Evolutionary conservation across 768 basidiomycete species (phyloP).

Genomic region (Hortiboletus campestris): DNA sequence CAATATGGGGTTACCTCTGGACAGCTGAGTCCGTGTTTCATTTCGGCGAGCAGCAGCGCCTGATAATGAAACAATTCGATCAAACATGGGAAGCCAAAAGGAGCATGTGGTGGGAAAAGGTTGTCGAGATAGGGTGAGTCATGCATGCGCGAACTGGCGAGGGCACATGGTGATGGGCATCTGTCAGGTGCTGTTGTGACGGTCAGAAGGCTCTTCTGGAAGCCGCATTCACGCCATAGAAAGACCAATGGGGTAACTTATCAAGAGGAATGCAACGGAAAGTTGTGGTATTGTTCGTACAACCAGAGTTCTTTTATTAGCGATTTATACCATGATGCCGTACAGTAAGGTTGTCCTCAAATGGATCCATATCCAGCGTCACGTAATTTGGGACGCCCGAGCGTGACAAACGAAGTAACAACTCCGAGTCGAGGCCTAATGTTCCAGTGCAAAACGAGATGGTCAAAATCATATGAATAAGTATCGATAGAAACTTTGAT

Average conservation of each 20-base stretch:
- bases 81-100: conserved; percentile 1
- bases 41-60: neutral
- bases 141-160: neutral
- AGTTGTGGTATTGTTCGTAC: neutral
- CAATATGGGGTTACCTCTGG: conserved; percentile 2
- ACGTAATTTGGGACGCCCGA: too few relatives aligned
- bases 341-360: too few relatives aligned
- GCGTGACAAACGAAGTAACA: too few relatives aligned
- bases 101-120: neutral
- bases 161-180: neutral
- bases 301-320: conserved; percentile 1
- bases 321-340: too few relatives aligned
- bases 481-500: too few relatives aligned
- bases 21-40: neutral
- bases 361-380: too few relatives aligned
- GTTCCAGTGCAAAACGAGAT: too few relatives aligned
- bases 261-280: conserved; percentile 4
- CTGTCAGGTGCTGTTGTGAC: neutral
- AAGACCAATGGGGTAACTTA: conserved; percentile 11
- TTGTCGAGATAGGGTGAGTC: neutral
- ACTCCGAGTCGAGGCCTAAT: too few relatives aligned
- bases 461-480: too few relatives aligned
- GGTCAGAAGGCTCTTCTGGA: neutral
- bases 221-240: neutral
- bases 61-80: neutral